These are phyloP conservation scores for Platismatia glauca DNA, from an alignment of 495 filamentous ascomycete species.

Conservation along the genomic window DNA sequence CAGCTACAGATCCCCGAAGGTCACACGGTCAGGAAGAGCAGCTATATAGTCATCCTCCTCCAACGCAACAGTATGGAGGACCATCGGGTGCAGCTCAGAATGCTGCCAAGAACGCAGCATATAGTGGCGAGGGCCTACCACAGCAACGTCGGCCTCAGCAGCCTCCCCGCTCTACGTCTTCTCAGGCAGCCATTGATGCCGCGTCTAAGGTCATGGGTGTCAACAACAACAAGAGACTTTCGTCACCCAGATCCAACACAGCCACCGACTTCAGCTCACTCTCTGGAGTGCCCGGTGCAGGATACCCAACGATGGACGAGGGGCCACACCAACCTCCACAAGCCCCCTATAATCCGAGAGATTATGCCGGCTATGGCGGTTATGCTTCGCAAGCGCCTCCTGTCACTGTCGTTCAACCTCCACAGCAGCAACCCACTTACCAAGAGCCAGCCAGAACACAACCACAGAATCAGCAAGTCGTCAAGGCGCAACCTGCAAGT, in stretches of 20 bases:
- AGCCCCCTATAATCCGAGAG: constrained; percentile 62
- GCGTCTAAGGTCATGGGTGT: constrained; percentile 36
- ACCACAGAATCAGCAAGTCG: constrained; percentile 25
- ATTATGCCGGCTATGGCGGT: constrained; percentile 54
- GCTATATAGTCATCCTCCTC: constrained; percentile 30
- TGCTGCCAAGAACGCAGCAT: constrained; percentile 39
- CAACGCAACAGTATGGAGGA: constrained; percentile 29
- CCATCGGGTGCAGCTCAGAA: constrained; percentile 28
- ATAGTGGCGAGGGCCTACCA: constrained; percentile 20
- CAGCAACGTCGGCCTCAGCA: constrained; percentile 35
- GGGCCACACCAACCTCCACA: constrained; percentile 44
- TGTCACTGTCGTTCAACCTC: constrained; percentile 25
- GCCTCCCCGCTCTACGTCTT: constrained; percentile 36
- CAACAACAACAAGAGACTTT: constrained; percentile 31
- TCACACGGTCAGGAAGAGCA: constrained; percentile 38
- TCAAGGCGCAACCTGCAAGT: constrained; percentile 26
- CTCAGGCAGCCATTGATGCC: constrained; percentile 39
- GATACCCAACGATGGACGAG: constrained; percentile 26
- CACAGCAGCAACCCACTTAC: constrained; percentile 29
- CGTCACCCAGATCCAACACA: constrained; percentile 21
- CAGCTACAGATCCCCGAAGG: constrained; percentile 39
- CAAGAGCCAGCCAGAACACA: constrained; percentile 31
- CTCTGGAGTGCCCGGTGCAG: constrained; percentile 32
- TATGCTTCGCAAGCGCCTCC: constrained; percentile 34
- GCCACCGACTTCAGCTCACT: constrained; percentile 33